Base-by-base conservation (phyloP, 306 rosid species). In the Nissolia schottii region DNA sequence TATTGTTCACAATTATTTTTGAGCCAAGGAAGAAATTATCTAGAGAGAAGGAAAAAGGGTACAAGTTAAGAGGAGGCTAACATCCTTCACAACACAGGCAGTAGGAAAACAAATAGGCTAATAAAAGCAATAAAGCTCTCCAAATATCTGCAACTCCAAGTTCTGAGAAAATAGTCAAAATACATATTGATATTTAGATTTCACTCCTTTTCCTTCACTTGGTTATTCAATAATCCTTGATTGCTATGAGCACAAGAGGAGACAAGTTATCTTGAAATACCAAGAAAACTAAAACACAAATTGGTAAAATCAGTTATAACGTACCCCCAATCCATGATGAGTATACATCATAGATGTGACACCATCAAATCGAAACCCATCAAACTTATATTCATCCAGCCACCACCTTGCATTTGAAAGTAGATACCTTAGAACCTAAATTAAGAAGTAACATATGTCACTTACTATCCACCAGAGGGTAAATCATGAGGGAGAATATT, bases 301-400 rank as follows among this genome's bases (percentile, higher is more conserved):
- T 50, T 40, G 23, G 40, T 51, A 53, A 76, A 72, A 16, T 50
- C 35, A 76, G 32, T 32, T 43, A 45, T 34, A 77, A 19, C 23
- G 51, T 76, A 95, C 99, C 99, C 78, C 34, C 86, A 95, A 80
- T 31, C 99, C 99, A 75, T 91, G 97, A 81, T 95, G 99, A 57
- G 96, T 89, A 78, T 91, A 94, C 98, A 94, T 94, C 98, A 94
- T 94, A 80, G 98, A 94, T 66, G 98, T 94, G 82, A 91, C 96
- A 35, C 98, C 98, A 65, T 94, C 98, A 79, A 91, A 94, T 79
- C 98, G 90, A 84, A 91, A 91, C 54, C 98, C 97, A 70, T 94
- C 98, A 76, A 94, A 94, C 82, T 91, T 94, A 85, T 80, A 94
- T 82, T 94, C 98, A 76, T 94, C 96, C 50, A 94, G 86, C 98